phyloP scores from a whole-genome alignment of 345 rosid genomes.

The Ceriops tagal region DNA sequence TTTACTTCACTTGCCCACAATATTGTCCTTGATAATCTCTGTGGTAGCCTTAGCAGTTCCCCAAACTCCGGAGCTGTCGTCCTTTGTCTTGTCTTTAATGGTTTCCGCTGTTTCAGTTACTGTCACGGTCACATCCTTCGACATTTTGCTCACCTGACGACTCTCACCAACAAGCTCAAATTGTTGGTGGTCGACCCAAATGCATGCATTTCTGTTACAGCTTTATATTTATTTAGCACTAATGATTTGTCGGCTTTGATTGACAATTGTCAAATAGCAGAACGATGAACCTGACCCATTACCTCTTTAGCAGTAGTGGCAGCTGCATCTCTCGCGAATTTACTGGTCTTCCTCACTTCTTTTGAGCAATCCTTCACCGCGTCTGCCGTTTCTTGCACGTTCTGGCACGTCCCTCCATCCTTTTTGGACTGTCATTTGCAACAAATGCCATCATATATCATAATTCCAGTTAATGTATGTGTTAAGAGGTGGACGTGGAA shows the following conservation, averaged over 20 bases:
- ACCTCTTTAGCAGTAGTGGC: slow-evolving; percentile 35
- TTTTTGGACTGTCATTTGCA: slow-evolving; percentile 26
- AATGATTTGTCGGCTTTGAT: too few species aligned
- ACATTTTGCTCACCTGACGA: slow-evolving; percentile 16
- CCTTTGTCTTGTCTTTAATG: slow-evolving; percentile 24
- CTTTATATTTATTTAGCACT: too few species aligned
- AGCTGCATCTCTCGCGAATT: slow-evolving; percentile 33
- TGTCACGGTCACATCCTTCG: slow-evolving; percentile 17
- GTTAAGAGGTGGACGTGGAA: too few species aligned
- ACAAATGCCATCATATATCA: neutral
- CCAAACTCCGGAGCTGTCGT: slow-evolving; percentile 14
- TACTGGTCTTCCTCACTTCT: slow-evolving; percentile 45
- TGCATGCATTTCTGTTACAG: neutral
- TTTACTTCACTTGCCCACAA: slow-evolving; percentile 11
- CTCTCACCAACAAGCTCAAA: neutral
- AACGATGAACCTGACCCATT: neutral
- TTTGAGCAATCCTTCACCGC: slow-evolving; percentile 59
- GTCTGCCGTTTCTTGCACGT: slow-evolving; percentile 60
- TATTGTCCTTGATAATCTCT: slow-evolving; percentile 25
- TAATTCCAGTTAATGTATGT: too few species aligned
- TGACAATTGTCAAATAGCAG: neutral
- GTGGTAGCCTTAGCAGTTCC: slow-evolving; percentile 23
- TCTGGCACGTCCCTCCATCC: slow-evolving; percentile 38
- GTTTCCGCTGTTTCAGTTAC: slow-evolving; percentile 22
- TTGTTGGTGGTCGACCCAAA: neutral